Evolutionary conservation across 768 basidiomycete genomes (phyloP), one percentile per base, ranked within the genome.

Genomic region (Dioszegia crocea): DNA sequence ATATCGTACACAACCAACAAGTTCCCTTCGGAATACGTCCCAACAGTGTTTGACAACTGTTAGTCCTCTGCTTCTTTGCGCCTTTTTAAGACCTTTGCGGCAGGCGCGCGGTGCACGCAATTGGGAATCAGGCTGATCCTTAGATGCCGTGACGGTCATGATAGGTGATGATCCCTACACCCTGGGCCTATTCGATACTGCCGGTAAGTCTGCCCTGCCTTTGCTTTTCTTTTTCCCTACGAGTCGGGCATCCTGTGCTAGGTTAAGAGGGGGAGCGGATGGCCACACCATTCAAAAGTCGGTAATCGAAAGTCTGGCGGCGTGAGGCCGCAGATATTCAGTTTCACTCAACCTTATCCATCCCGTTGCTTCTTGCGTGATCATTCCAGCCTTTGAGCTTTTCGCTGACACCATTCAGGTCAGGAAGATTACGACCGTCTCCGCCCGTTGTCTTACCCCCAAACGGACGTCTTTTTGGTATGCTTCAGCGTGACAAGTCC

Each of bases 401-500:
- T 33, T 6, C 33, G 52, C 57, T 56, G 40, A 59, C 38, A 17
- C 21, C 14, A 21, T 24, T n/a, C 54, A 70, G 68, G 68, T 49
- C 96, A 99, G 83, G 96, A 98, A 83, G 96, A 98, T 84, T 99
- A 99, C 79, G 96, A 99, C 78, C 89, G 96, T 73, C 88, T 99
- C 66, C 89, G 96, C 71, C 96, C 96, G 72, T 81, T 99, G 80
- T 97, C 94, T 76, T 99, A 99, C 83, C 96, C 96, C 31, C 96
- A 99, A 80, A 99, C 96, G 61, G 96, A 99, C 74, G 96, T 98
- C 58, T 98, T 99, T 84, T 83, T 99, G 58, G 94, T 99, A 67
- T 99, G 96, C 80, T 99, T 98, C 83, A 93, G 90, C 74, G 96
- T 99, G 69, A 97, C 94, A 40, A 92, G 89, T 10, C 96, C 94